Base-by-base conservation (phyloP, 2,329 filamentous ascomycete genomes). In the Colletotrichum sp. region DNA sequence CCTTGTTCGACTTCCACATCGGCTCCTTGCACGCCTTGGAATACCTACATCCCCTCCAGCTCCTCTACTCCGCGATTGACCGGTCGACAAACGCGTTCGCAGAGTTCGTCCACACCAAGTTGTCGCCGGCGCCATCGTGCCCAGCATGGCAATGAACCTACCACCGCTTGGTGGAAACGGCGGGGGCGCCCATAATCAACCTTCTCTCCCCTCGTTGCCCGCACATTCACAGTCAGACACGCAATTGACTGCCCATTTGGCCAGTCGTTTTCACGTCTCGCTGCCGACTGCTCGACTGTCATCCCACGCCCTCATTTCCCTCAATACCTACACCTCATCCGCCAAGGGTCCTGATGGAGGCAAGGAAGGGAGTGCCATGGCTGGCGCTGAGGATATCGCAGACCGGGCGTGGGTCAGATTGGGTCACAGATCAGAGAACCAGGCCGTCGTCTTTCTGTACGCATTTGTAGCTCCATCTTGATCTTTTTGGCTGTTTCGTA, bases 281-380 rank as follows among this genome's bases (percentile, higher is more conserved):
- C 88, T 97, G 75, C 96, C 97, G 12, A 98, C 96, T 1, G 95
- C 97, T 69, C 92, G 92, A 65, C 91, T 99, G 22, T 98, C 96
- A 1, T 98, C 96, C 1, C 96, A 98, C 83, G 97, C 94, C 65
- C 90, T 98, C 80, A 94, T 99, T 82, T 94, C 95, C 68, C 89
- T 99, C 78, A 99, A 99, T 87, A 99, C 96, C 25, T 98, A 98
- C 84, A 96, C 95, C 13, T 95, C 95, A 13, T 96, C 96, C 1
- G 91, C 94, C 71, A 96, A 96, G 82, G 96, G 96, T 27, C 92
- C 94, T 6, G 95, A 98, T 94, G 96, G 96, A 79, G 93, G 92
- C 75, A 97, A 96, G 82, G 95, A 98, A 80, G 96, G 96, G 44
- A 98, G 95, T 86, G 95, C 96, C 78, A 95, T 96, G 91, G 96